Evolutionary conservation across 169 alveolate genomes (phyloP).

Genomic region (Prorocentrum cordatum): DNA sequence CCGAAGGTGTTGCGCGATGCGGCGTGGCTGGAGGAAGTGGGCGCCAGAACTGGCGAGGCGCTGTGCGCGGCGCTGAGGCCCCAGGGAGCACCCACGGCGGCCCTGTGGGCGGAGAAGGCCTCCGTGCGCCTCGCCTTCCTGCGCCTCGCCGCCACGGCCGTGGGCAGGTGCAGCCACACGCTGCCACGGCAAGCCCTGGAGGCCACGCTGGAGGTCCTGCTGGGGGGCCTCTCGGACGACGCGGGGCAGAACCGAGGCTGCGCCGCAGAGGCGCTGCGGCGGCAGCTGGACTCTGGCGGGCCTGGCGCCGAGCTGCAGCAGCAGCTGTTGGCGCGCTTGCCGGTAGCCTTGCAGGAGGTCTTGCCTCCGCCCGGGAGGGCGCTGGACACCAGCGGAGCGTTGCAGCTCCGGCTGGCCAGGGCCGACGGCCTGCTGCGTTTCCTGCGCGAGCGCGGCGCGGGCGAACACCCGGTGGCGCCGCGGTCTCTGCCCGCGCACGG

Average conservation of each 20-base stretch:
- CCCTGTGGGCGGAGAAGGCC: constrained; percentile 15
- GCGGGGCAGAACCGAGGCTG: neutral
- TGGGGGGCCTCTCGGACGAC: constrained; percentile 18
- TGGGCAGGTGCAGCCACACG: neutral
- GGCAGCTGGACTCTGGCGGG: neutral
- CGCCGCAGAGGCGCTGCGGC: neutral
- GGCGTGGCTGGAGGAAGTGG: constrained; percentile 20
- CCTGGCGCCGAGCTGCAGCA: neutral
- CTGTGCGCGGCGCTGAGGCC: neutral
- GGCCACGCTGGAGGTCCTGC: constrained; percentile 10
- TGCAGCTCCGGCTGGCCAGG: constrained; percentile 6
- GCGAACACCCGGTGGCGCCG: too few relatives aligned
- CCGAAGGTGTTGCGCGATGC: neutral
- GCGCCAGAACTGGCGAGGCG: neutral
- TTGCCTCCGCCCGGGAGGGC: too few relatives aligned
- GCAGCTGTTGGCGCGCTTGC: too few relatives aligned
- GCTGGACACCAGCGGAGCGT: too few relatives aligned
- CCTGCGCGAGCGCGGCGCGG: too few relatives aligned
- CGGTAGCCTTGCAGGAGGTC: too few relatives aligned
- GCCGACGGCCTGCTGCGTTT: constrained; percentile 1
- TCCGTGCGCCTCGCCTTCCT: constrained; percentile 2
- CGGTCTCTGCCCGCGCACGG: neutral
- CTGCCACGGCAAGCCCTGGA: neutral
- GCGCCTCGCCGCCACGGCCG: neutral
- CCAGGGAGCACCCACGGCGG: neutral